phyloP scores from a whole-genome alignment of 345 rosid species.

The Dovyalis caffra region DNA sequence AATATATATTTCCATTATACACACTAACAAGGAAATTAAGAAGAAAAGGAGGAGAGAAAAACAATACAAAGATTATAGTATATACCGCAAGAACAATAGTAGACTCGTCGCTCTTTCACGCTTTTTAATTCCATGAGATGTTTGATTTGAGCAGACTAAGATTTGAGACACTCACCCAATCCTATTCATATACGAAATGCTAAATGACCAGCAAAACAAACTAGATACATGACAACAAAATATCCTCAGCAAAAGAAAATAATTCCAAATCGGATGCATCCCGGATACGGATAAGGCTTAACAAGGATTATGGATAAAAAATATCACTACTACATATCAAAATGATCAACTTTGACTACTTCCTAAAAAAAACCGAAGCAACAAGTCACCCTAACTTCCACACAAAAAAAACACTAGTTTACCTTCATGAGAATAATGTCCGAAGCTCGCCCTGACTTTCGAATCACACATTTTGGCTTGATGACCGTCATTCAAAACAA shows the following conservation, averaged over 20 bases:
- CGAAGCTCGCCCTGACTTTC: constrained; percentile 72
- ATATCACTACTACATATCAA: background rate
- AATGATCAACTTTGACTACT: background rate
- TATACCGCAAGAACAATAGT: no score
- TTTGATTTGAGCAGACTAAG: no score
- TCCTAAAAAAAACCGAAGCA: no score
- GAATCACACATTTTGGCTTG: constrained; percentile 57
- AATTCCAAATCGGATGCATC: background rate
- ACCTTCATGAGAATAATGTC: constrained; percentile 86
- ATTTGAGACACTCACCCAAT: no score
- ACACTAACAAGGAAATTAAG: no score
- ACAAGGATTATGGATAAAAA: background rate
- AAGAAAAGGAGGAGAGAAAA: no score
- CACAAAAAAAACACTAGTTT: background rate
- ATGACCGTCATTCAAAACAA: constrained; percentile 39
- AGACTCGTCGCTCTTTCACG: no score
- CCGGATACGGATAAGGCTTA: background rate
- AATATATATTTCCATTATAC: no score
- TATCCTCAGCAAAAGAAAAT: background rate
- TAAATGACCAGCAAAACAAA: background rate
- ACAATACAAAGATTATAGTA: no score
- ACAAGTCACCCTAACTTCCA: background rate
- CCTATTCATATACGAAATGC: background rate
- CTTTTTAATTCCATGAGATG: no score
- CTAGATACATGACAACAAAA: no score